phyloP scores from a whole-genome alignment of 495 filamentous ascomycete species.

The Tuber umbilicatum region DNA sequence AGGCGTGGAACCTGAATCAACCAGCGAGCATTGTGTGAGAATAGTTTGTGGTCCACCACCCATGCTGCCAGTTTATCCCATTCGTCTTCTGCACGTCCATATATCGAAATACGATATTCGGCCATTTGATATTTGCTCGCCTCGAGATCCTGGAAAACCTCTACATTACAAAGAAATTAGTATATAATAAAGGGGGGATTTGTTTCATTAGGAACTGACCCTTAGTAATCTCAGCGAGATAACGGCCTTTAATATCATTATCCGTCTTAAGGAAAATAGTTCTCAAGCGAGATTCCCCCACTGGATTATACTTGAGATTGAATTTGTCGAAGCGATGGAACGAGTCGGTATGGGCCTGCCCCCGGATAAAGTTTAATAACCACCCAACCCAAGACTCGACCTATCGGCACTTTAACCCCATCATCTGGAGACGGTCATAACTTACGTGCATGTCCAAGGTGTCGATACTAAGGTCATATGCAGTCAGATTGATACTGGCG shows the following conservation, averaged over 20 bases:
- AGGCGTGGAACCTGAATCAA: conserved; percentile 90
- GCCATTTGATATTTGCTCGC: conserved; percentile 99
- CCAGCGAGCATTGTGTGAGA: conserved; percentile 96
- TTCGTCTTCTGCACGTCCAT: conserved; percentile 82
- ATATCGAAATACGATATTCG: conserved; percentile 96
- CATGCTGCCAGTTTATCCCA: conserved; percentile 97
- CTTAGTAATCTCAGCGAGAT: conserved; percentile 93
- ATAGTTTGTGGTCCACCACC: conserved; percentile 98
- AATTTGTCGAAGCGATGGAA: conserved; percentile 99
- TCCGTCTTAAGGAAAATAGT: conserved; percentile 98
- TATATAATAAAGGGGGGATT: not conserved
- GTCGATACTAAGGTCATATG: conserved; percentile 96
- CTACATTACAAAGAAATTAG: conserved; percentile 41
- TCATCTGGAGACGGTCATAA: conserved; percentile 21
- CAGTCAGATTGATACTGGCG: conserved; percentile 91
- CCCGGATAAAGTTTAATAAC: conserved; percentile 12
- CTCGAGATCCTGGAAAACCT: conserved; percentile 95
- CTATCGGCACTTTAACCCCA: not conserved
- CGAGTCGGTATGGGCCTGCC: conserved; percentile 86
- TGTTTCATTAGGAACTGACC: conserved; percentile 9
- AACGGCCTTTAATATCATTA: conserved; percentile 92
- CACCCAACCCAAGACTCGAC: conserved; percentile 3
- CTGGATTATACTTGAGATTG: conserved; percentile 97
- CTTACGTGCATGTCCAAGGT: conserved; percentile 96
- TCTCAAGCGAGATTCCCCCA: conserved; percentile 87